phyloP scores from a whole-genome alignment of 208 protist genomes.

The Leishmania major region DNA sequence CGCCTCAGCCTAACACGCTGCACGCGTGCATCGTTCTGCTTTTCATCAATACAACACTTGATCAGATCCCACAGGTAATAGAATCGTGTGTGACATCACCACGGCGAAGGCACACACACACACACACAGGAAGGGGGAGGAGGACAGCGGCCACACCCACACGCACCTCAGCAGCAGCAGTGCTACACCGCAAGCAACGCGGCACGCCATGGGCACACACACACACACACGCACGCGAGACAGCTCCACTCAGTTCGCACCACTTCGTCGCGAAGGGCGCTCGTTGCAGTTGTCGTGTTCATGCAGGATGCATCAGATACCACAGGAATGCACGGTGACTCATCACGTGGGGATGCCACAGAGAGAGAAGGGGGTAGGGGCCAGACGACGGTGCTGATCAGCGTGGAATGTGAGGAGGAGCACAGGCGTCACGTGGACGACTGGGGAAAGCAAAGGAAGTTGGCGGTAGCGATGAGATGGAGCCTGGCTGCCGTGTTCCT shows the following conservation, averaged over 20 bases:
- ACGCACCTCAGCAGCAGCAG: background rate
- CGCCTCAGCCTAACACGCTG: slow-evolving; percentile 30
- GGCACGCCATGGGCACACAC: background rate
- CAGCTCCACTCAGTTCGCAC: slow-evolving; percentile 20
- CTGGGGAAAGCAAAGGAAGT: background rate
- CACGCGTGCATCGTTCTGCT: slow-evolving; percentile 32
- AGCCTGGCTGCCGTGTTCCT: background rate
- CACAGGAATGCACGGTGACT: slow-evolving; percentile 73
- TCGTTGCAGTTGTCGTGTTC: slow-evolving; percentile 61
- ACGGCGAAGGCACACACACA: background rate
- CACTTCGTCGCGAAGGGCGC: slow-evolving; percentile 25
- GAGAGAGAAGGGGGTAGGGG: background rate
- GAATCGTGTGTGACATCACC: slow-evolving; percentile 37
- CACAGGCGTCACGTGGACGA: background rate
- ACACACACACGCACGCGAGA: background rate
- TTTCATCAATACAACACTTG: slow-evolving; percentile 16
- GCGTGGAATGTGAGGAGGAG: background rate
- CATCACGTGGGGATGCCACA: slow-evolving; percentile 12
- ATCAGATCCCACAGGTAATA: slow-evolving; percentile 56
- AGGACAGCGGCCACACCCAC: background rate
- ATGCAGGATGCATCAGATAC: slow-evolving; percentile 59
- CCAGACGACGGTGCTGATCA: background rate
- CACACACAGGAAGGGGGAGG: too few relatives aligned
- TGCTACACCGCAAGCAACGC: background rate
- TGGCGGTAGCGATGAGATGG: background rate